Base-by-base conservation (phyloP, 2,329 filamentous ascomycete species). In the Colletotrichum sp. region DNA sequence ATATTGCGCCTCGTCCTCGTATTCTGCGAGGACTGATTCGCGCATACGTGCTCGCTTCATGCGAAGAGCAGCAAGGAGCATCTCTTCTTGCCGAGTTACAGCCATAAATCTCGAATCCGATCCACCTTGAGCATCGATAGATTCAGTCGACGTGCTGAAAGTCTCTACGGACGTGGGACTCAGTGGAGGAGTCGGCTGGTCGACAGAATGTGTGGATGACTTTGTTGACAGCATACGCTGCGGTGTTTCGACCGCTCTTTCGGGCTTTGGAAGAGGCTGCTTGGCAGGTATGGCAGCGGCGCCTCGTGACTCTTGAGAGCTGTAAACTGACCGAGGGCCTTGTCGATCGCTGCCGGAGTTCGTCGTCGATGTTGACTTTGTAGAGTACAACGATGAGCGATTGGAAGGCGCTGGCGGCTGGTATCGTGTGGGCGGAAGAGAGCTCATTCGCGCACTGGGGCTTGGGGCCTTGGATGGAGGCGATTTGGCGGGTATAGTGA, bases 11-110 rank as follows among this genome's bases (percentile, higher is more conserved):
- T 83, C 83, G 36, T 85, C 86, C 34, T 87, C 86, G 16, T 85
- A 83, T 75, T 89, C 86, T 26, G 85, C 83, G 14, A 87, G 82
- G 21, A 87, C 83, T 4, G 85, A 86, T 76, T 90, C 87, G 3
- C 89, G 87, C 87, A 91, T 90, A n/a, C 85, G 84, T 4, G 89
- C 87, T n/a, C 90, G 86, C 83, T 91, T 91, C 78, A 89, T 86
- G 10, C 90, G 86, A 57, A 92, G 84, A 4, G 90, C 90, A 3
- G 90, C 88, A 6, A 92, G 84, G 1, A 92, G 84, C 86, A 91
- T 88, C 81, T 92, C 89, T 76, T 92, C 90, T 76, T 92, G 90
- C 6, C 85, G 86, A 0, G 90, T 92, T 21, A 92, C 89, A 2
- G 90, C 89, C 87, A 92, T 91, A 71, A 91, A 84, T 2, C 90